Evolutionary conservation across 1,284 basidiomycete species (phyloP), one percentile per base, ranked within the genome.

Genomic region (Porogramme epimiltina): DNA sequence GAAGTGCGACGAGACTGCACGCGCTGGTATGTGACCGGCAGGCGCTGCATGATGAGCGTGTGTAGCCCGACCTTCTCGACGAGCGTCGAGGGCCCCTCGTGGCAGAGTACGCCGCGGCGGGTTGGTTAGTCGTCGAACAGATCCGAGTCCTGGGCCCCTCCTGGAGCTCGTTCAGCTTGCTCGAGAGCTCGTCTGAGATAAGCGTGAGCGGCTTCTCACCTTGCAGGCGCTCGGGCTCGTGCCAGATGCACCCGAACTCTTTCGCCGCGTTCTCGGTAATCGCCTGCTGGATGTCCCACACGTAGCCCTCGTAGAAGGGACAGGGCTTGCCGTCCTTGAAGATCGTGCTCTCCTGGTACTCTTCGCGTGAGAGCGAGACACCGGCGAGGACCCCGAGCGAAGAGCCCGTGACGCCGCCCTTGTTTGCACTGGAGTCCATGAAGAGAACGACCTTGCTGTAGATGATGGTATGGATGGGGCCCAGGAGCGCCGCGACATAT

Each of bases 401-500:
- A 2, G 93, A 96, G 59, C 91, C 95, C 2, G 97, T 99, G 46
- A 99, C 97, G 72, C 97, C 97, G 68, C 96, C 93, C 79, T 99
- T 99, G 84, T 99, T 99, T 37, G 97, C 85, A 60, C 89, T 93
- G 15, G 95, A 94, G 69, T 99, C 97, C 74, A 98, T 98, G 85
- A 95, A 98, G 42, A 98, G 74, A 45, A 95, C 73, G 54, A 97
- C 90, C 67, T 93, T n/a, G n/a, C n/a, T n/a, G n/a, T n/a, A n/a
- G n/a, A n/a, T n/a, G n/a, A n/a, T n/a, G n/a, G n/a, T n/a, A n/a
- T n/a, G n/a, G n/a, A n/a, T n/a, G n/a, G n/a, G n/a, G n/a, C n/a
- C n/a, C n/a, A n/a, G n/a, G n/a, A n/a, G n/a, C n/a, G n/a, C n/a
- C n/a, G n/a, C n/a, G n/a, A n/a, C n/a, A n/a, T n/a, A n/a, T n/a